A percentile compares a stretch with the other conserved stretches of the same genome.
Evolutionary conservation across 2,329 filamentous ascomycete genomes (phyloP).

Genomic region (Magnaporthiopsis rhizophila): DNA sequence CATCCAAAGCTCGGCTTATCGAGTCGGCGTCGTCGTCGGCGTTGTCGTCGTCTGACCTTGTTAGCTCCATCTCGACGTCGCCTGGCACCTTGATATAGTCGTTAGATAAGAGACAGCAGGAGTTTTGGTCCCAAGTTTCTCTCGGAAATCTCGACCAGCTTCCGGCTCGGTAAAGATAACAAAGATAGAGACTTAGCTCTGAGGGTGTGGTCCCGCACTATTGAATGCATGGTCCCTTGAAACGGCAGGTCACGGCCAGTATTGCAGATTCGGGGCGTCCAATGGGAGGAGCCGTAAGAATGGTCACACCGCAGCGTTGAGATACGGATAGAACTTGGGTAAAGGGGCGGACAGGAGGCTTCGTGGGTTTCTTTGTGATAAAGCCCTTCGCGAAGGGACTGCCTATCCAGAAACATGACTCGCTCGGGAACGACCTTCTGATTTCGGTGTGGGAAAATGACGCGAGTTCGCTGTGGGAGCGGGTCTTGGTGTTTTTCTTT

Average conservation of each 20-base stretch:
- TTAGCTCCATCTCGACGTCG: too few relatives aligned
- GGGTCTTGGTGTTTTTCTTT: not conserved
- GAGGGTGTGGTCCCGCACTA: not conserved
- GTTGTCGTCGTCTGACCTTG: too few relatives aligned
- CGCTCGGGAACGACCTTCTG: not conserved
- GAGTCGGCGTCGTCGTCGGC: too few relatives aligned
- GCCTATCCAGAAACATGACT: not conserved
- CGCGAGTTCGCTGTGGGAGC: not conserved
- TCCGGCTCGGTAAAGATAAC: not conserved
- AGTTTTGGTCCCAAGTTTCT: too few relatives aligned
- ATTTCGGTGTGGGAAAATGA: not conserved
- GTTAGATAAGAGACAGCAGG: too few relatives aligned
- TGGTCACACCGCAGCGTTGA: not conserved
- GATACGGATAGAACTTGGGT: not conserved
- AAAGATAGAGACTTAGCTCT: not conserved
- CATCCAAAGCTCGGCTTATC: too few relatives aligned
- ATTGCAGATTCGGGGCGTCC: too few relatives aligned
- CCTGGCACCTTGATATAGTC: too few relatives aligned
- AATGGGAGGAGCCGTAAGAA: not conserved
- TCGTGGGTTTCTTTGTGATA: too few relatives aligned
- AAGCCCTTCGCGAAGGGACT: too few relatives aligned
- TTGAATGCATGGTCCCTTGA: not conserved
- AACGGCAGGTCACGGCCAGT: too few relatives aligned
- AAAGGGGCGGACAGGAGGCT: not conserved
- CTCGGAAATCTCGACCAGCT: not conserved